These are phyloP conservation scores for Cladosporium colombiae DNA, from an alignment of 2,329 filamentous ascomycete species.

Conservation along the genomic window DNA sequence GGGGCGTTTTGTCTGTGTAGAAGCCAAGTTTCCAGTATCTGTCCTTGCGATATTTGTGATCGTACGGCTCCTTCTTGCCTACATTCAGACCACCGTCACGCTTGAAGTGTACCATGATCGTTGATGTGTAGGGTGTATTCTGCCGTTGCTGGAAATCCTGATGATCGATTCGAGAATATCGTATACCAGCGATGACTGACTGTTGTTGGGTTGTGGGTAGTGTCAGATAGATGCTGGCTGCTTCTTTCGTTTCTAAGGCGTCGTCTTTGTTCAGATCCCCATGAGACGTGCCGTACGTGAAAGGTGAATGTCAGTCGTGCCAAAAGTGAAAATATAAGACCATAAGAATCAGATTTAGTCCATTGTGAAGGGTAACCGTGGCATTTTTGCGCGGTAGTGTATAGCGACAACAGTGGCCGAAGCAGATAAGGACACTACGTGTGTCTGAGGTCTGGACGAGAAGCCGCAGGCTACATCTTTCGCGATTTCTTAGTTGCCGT, in stretches of 20 bases:
- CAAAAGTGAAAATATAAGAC: background rate
- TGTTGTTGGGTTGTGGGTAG: background rate
- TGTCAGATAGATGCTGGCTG: background rate
- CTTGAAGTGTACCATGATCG: background rate
- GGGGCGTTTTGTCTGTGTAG: background rate
- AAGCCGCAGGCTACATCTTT: background rate
- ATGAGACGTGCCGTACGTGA: background rate
- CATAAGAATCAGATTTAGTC: background rate
- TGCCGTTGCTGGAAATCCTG: background rate
- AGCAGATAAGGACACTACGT: background rate
- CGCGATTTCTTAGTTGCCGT: background rate
- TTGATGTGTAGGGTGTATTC: background rate
- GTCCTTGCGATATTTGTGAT: background rate
- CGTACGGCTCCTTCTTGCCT: background rate
- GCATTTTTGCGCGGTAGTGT: background rate
- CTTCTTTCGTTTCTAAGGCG: background rate
- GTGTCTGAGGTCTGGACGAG: background rate
- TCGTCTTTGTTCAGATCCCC: background rate
- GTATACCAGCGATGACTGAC: background rate
- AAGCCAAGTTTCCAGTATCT: slow-evolving; percentile 1
- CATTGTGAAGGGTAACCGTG: background rate
- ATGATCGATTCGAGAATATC: background rate
- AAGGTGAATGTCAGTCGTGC: background rate
- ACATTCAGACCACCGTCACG: background rate
- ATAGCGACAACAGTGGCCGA: background rate